Evolutionary conservation across 1,284 basidiomycete species (phyloP).

Genomic region (Cerioporus squamosus): DNA sequence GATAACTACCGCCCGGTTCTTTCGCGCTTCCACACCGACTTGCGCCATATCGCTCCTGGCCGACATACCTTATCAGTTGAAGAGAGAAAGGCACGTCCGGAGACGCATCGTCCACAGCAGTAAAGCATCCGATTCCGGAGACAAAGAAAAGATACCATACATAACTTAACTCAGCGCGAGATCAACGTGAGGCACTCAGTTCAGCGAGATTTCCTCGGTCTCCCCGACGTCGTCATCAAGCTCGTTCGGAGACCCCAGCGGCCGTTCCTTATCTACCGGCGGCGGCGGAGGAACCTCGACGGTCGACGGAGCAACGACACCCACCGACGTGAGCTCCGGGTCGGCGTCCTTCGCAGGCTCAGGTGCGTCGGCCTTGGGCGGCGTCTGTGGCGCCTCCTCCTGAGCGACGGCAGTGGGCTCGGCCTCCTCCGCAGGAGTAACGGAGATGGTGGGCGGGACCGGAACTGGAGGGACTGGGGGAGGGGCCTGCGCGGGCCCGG

Average conservation of each 20-base stretch:
- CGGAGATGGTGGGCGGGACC: constrained; percentile 15
- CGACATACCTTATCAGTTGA: no score
- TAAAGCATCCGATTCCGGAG: not conserved
- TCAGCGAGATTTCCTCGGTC: constrained; percentile 67
- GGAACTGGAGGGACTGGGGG: constrained; percentile 25
- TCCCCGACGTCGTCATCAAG: constrained; percentile 74
- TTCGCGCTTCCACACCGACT: no score
- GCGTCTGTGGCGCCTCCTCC: constrained; percentile 9
- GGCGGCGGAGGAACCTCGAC: constrained; percentile 80
- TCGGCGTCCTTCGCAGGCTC: constrained; percentile 15
- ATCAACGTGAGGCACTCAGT: constrained; percentile 27
- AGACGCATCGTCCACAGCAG: not conserved
- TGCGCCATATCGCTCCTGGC: no score
- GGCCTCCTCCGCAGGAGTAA: constrained; percentile 4
- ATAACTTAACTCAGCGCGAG: not conserved
- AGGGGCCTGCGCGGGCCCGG: constrained; percentile 31
- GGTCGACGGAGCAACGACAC: constrained; percentile 57
- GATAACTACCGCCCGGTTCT: no score
- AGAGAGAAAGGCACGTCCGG: no score
- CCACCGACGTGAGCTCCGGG: constrained; percentile 34
- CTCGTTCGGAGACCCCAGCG: constrained; percentile 31
- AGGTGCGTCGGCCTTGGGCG: constrained; percentile 12
- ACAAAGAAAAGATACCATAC: not conserved
- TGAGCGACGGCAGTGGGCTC: not conserved
- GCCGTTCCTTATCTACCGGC: constrained; percentile 64